These are phyloP conservation scores for Thermomucor indicae-seudaticae DNA, from an alignment of 371 early-diverging fungal species.

Conservation along the genomic window DNA sequence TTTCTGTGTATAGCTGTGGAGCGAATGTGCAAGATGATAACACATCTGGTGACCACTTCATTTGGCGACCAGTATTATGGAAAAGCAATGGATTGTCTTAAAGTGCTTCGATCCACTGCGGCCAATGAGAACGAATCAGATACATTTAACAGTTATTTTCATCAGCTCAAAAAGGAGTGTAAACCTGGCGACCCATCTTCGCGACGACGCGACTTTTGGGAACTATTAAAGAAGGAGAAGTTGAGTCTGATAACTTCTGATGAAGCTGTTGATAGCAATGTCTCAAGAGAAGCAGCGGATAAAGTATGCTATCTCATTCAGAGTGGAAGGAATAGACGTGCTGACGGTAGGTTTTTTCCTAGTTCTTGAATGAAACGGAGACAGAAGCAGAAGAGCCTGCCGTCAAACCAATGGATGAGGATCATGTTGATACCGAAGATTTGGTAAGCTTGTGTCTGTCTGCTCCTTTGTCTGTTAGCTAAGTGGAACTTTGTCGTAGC, in stretches of 20 bases:
- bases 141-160: constrained; percentile 37
- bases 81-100: constrained; percentile 50
- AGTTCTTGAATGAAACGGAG: constrained; percentile 1
- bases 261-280: constrained; percentile 29
- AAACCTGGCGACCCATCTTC: constrained; percentile 13
- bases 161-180: constrained; percentile 21
- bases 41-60: constrained; percentile 41
- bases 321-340: neutral
- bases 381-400: neutral
- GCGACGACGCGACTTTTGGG: constrained; percentile 34
- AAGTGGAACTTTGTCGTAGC: neutral
- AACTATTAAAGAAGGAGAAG: constrained; percentile 15
- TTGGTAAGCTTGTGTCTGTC: neutral
- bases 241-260: constrained; percentile 35
- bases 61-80: constrained; percentile 53
- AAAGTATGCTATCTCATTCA: constrained; percentile 15
- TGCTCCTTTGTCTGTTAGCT: neutral
- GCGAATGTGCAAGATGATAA: constrained; percentile 53
- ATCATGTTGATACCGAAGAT: neutral
- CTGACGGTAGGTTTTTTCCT: neutral
- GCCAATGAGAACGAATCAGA: constrained; percentile 35
- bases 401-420: neutral
- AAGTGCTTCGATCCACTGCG: constrained; percentile 39
- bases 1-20: constrained; percentile 35
- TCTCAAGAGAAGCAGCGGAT: constrained; percentile 23